phyloP scores from a whole-genome alignment of 2,329 filamentous ascomycete species.

The Bipolaris sorokiniana region DNA sequence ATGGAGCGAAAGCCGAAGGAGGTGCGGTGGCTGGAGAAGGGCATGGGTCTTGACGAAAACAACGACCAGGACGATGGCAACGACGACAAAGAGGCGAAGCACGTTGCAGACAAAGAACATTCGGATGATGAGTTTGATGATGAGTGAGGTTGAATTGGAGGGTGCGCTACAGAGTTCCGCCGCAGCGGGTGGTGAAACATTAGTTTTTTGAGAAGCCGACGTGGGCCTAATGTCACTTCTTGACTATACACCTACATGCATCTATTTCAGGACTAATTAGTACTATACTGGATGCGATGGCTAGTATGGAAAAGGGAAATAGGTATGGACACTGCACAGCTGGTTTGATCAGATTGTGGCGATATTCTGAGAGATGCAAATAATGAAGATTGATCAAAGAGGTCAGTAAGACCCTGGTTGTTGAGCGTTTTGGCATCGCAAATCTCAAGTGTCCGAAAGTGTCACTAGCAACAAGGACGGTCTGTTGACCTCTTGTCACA shows the following conservation, averaged over 20 bases:
- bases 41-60: slow-evolving; percentile 25
- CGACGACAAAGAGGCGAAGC: slow-evolving; percentile 11
- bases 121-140: slow-evolving; percentile 28
- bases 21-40: slow-evolving; percentile 33
- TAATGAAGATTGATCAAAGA: too few species aligned
- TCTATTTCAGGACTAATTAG: too few species aligned
- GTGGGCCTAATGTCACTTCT: not conserved
- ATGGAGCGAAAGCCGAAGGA: slow-evolving; percentile 39
- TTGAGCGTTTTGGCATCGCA: not conserved
- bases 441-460: too few species aligned
- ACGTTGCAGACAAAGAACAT: slow-evolving; percentile 15
- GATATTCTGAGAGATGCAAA: too few species aligned
- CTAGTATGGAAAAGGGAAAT: not conserved
- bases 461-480: too few species aligned
- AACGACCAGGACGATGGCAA: slow-evolving; percentile 15
- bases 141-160: slow-evolving; percentile 9
- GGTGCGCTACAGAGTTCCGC: not conserved
- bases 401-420: not conserved
- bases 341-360: not conserved
- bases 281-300: not conserved
- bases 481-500: not conserved
- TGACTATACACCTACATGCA: not conserved
- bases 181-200: not conserved
- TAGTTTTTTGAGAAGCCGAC: not conserved
- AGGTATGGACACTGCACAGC: not conserved